Base-by-base conservation (phyloP, 331 rosid genomes). In the Malus hybrid region DNA sequence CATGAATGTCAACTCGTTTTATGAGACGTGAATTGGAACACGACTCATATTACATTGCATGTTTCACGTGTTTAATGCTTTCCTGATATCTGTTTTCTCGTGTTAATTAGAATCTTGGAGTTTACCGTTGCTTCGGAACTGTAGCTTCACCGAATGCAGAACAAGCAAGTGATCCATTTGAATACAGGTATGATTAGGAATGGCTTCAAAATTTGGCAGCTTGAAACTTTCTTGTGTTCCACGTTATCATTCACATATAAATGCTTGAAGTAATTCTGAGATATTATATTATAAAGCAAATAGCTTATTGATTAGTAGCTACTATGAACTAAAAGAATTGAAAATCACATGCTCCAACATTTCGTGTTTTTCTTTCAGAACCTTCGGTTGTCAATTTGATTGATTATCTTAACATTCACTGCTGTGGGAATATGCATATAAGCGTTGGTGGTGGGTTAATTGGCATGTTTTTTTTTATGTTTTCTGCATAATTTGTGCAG, bases 161-260 rank as follows among this genome's bases (percentile, higher is more conserved):
- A 65, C 76, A 31, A 50, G 68, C 60, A 4, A 33, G 85, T 24
- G 83, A 86, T 39, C 79, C 76, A 65, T 73, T 74, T 59, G 28
- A 59, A 44, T 57, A 57, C 76, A 78, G 90, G 93, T 88, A 31
- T 0, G 36, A 65, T 65, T 1, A 18, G 13, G 7, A 65, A 18
- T 65, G 24, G 69, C 44, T 8, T 16, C 46, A 32, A 65, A 39
- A 63, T 16, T 31, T 7, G 66, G 34, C 0, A 0, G 55, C 7
- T 50, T 50, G 6, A 50, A 50, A 50, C 3, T 50, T 50, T 15
- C n/a, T 50, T 15, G 55, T 5, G 0, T 50, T 5, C n/a, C 29
- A 29, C 2, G 68, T 24, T 18, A 31, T 33, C 28, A 14, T 5
- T 12, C 54, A 20, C 6, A 6, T 11, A 3, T 22, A 9, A 3